Evolutionary conservation across 78 protist species (phyloP), one percentile per base, ranked within the genome.

Genomic region (Dictyostelium citrinum): DNA sequence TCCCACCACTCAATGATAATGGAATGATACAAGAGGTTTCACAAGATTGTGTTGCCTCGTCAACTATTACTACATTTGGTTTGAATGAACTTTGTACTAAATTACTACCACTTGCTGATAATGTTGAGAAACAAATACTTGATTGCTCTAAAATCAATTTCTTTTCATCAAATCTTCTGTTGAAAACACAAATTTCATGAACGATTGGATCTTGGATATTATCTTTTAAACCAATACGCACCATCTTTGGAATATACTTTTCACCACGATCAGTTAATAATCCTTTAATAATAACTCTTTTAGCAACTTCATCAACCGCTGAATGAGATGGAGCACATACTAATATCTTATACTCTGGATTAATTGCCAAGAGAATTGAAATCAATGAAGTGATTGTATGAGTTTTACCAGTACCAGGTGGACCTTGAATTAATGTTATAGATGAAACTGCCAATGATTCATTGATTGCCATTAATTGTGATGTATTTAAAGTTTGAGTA

Each of bases 31-130:
- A 55, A 5, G 90, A 82, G 10, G 96, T 91, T 43, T 97, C 98
- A 14, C 83, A 83, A 1, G 95, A 49, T 72, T 97, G 98, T 11
- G 97, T 90, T 4, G 98, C 90, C 22, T 97, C 98, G 29, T 97
- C 98, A 5, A 97, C 82, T 16, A 97, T 90, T 45, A 96, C 91
- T 3, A 79, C 16, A 71, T 60, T n/a, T 27, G 60, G 60, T 49
- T 20, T 74, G 5, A 51, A 31, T 5, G 8, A 5, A 12, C 46
- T n/a, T 22, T 20, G 41, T 2, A 41, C 22, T 20, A 67, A 43
- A 3, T 2, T 8, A 49, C 82, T 45, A n/a, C 82, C 91, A 22
- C 81, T 37, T 29, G 72, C 91, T 22, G 91, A 70, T 7, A 84
- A 60, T 11, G 91, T 84, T 22, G 83, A 70, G 17, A 84, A 37